These are phyloP conservation scores for Naganishia randhawae DNA, from an alignment of 768 basidiomycete species.

Conservation along the genomic window DNA sequence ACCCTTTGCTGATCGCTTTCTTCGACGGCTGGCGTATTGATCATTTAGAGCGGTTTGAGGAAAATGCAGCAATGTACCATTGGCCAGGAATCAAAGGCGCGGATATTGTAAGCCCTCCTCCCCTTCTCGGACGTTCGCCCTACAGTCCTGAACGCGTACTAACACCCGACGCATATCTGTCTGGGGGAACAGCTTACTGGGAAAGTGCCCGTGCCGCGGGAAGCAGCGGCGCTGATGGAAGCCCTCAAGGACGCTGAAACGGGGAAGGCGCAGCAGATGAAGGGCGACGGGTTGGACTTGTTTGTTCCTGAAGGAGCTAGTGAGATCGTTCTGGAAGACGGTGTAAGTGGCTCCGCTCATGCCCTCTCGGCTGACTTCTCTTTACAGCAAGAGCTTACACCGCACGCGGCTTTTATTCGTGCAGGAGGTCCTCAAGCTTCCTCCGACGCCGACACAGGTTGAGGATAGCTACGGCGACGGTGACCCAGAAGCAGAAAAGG, in stretches of 20 bases:
- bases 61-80: slow-evolving; percentile 49
- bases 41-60: slow-evolving; percentile 34
- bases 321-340: slow-evolving; percentile 28
- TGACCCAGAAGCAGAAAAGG: slow-evolving; percentile 37
- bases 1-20: background rate
- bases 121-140: background rate
- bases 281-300: slow-evolving; percentile 39
- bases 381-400: too few relatives aligned
- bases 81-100: slow-evolving; percentile 48
- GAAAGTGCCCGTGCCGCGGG: slow-evolving; percentile 42
- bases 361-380: too few relatives aligned
- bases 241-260: slow-evolving; percentile 45
- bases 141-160: background rate
- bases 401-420: too few relatives aligned
- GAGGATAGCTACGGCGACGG: slow-evolving; percentile 36
- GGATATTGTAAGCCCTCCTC: slow-evolving; percentile 42
- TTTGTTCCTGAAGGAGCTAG: slow-evolving; percentile 31
- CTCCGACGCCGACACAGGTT: slow-evolving; percentile 42
- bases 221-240: slow-evolving; percentile 37
- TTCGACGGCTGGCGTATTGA: background rate
- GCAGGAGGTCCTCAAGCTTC: slow-evolving; percentile 44
- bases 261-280: slow-evolving; percentile 39
- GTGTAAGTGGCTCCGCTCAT: slow-evolving; percentile 19
- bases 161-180: background rate
- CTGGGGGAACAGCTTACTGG: slow-evolving; percentile 39